Base-by-base conservation (phyloP, 2,329 filamentous ascomycete species). In the Lachnellula hyalina region DNA sequence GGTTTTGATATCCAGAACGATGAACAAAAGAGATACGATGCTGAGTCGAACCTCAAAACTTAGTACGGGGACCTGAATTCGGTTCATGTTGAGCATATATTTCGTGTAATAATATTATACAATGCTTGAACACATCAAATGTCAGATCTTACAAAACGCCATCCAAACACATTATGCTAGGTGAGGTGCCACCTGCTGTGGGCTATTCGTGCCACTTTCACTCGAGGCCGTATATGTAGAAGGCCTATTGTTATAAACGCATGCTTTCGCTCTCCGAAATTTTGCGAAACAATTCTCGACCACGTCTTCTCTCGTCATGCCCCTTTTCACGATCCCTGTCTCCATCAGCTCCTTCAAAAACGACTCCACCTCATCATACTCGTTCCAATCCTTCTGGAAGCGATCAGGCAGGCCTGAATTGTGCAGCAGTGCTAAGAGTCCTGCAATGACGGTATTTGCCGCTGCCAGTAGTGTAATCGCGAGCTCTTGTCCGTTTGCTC, bases 391-490 rank as follows among this genome's bases (percentile, higher is more conserved):
- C 47, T 59, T 56, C 23, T 54, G 48, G 35, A 51, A 59, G 14
- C 56, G 11, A 46, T 56, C 54, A 15, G 56, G 56, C 6, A 56
- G 38, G n/a, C 56, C 56, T 25, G 47, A 51, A 35, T 56, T 56
- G 40, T 59, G 53, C 47, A 56, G 42, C 32, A 59, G 44, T 4
- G 56, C 56, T 21, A 59, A n/a, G 6, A 59, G 21, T 9, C 56
- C 56, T 1, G 56, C 56, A 36, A 49, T 40, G 2, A 59, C 53
- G n/a, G 56, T 58, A 34, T 58, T 66, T 4, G 52, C 52, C 8
- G 61, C 61, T 2, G 64, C 64, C 2, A 66, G 49, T 3, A 63
- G 41, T 1, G 62, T 65, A 17, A 65, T 62, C 2, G 55, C 48
- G 8, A 56, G 41, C 11, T 53, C 52, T 41, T 56, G 57, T 2